Percentiles rank a stretch among this genome's conserved stretches.
Conservation (phyloP, 441 rosid genomes). For the Daphne laureola region DNA sequence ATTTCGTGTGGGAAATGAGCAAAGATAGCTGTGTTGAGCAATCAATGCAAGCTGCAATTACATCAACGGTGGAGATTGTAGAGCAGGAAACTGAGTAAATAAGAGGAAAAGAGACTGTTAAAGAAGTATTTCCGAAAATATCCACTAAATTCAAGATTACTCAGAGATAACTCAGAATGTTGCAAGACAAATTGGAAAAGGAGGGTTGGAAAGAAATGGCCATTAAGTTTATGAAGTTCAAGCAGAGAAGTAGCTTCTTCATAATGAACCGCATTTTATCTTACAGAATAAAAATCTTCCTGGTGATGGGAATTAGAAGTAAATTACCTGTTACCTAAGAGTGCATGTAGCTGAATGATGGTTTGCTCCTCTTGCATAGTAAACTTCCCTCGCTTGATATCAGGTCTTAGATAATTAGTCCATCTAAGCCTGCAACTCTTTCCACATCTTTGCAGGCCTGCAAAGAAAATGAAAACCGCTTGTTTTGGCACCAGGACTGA, state of each 20-base stretch:
- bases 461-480: not conserved
- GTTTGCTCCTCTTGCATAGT: slow-evolving; percentile 94
- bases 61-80: not conserved
- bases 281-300: no score
- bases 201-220: no score
- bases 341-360: slow-evolving; percentile 98
- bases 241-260: no score
- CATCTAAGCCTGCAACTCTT: slow-evolving; percentile 98
- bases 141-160: no score
- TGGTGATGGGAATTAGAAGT: no score
- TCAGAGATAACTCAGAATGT: no score
- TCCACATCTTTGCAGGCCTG: slow-evolving; percentile 97
- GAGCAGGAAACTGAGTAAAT: not conserved
- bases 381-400: slow-evolving; percentile 94
- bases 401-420: slow-evolving; percentile 97
- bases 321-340: slow-evolving; percentile 83
- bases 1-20: not conserved
- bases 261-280: no score
- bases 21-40: slow-evolving; percentile 5
- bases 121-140: no score
- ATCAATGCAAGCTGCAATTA: slow-evolving; percentile 14
- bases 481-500: not conserved
- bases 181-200: no score
- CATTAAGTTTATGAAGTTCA: no score
- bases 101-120: no score